Evolutionary conservation across 345 rosid species (phyloP).

Genomic region (Salix viminalis): DNA sequence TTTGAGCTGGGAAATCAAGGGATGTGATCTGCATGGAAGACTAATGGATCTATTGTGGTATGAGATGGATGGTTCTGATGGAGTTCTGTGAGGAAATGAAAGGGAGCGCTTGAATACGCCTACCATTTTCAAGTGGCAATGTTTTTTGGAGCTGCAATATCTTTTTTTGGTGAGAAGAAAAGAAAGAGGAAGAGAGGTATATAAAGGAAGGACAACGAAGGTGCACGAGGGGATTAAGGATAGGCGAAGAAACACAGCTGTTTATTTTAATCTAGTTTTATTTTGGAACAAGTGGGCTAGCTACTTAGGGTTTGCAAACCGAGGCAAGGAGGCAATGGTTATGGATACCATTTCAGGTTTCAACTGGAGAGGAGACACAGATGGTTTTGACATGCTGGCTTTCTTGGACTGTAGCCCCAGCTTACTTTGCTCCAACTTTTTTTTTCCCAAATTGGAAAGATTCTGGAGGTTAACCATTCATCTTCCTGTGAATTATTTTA

Average conservation of each 20-base stretch:
- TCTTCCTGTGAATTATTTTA: background rate
- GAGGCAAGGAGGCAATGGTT: background rate
- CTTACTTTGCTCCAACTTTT: background rate
- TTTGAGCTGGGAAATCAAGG: constrained; percentile 45
- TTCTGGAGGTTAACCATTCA: background rate
- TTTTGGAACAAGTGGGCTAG: background rate
- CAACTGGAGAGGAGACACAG: constrained; percentile 20
- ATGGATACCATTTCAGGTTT: constrained; percentile 14
- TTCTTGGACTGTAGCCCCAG: background rate
- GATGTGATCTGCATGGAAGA: constrained; percentile 58
- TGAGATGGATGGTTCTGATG: constrained; percentile 34
- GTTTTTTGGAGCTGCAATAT: background rate
- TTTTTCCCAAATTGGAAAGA: background rate
- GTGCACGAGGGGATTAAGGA: constrained; percentile 16
- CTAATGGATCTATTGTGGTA: constrained; percentile 53
- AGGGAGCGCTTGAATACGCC: constrained; percentile 53
- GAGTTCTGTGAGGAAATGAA: constrained; percentile 49
- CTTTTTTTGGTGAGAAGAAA: background rate
- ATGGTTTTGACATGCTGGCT: constrained; percentile 23
- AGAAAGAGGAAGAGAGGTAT: background rate
- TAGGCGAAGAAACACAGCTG: constrained; percentile 27
- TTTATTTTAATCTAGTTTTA: background rate
- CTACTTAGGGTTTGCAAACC: background rate
- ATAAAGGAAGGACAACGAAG: constrained; percentile 7
- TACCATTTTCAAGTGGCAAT: constrained; percentile 8